A percentile compares a stretch with the other conserved stretches of the same genome.
phyloP scores from a whole-genome alignment of 805 yeast genomes.

The Lipomyces lipofer region DNA sequence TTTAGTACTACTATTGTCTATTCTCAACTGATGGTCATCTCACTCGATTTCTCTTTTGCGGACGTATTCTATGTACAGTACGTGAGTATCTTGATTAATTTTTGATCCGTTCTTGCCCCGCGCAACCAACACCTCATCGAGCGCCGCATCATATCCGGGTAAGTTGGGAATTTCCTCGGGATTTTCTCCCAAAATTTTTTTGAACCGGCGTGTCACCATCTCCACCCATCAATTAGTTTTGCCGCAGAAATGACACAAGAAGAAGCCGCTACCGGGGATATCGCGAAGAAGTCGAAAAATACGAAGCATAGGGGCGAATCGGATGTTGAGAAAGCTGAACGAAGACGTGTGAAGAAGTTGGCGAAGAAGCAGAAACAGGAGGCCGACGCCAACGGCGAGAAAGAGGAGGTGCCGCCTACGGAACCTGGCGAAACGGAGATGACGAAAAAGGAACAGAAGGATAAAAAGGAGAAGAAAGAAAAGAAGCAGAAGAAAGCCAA shows the following conservation, averaged over 20 bases:
- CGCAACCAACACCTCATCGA: too few relatives aligned
- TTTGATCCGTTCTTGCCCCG: too few relatives aligned
- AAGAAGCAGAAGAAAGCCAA: conserved; percentile 38
- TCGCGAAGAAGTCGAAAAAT: conserved; percentile 30
- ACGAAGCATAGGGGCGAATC: conserved; percentile 35
- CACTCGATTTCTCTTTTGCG: too few relatives aligned
- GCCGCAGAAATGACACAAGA: too few relatives aligned
- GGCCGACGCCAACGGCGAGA: conserved; percentile 37
- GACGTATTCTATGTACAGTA: too few relatives aligned
- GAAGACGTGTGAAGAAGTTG: conserved; percentile 36
- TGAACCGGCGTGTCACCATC: not conserved
- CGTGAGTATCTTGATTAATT: too few relatives aligned
- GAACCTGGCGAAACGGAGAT: conserved; percentile 29
- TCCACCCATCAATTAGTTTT: too few relatives aligned
- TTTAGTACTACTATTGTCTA: too few relatives aligned
- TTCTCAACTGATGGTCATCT: too few relatives aligned
- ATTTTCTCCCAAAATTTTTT: not conserved
- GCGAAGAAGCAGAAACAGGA: conserved; percentile 36
- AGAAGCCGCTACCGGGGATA: too few relatives aligned
- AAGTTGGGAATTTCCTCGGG: not conserved
- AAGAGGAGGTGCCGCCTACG: too few relatives aligned
- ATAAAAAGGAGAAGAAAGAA: conserved; percentile 37
- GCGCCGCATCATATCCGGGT: too few relatives aligned
- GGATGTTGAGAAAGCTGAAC: conserved; percentile 35
- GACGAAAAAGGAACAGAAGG: conserved; percentile 35